Evolutionary conservation across 192 early-diverging fungal genomes (phyloP).

Genomic region (Coemansia sp.): DNA sequence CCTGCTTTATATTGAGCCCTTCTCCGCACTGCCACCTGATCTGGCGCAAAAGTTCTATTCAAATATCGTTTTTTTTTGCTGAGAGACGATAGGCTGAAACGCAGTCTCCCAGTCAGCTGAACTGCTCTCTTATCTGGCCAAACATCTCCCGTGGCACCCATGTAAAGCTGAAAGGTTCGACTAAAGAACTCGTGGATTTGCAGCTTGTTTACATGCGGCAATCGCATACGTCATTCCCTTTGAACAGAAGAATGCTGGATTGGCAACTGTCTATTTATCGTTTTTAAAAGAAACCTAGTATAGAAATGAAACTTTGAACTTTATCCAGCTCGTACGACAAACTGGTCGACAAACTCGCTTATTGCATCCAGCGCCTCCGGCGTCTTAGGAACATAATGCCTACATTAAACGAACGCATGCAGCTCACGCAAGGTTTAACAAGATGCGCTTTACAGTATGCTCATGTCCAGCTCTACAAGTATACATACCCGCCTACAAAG

Average conservation of each 20-base stretch:
- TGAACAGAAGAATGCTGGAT: neutral
- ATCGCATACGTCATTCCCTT: neutral
- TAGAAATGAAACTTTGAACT: neutral
- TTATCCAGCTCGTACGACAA: neutral
- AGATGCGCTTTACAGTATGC: neutral
- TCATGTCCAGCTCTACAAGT: neutral
- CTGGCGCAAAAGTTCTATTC: neutral
- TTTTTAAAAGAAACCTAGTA: neutral
- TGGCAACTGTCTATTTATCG: neutral
- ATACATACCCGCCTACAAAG: conserved; percentile 38
- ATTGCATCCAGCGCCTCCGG: conserved; percentile 19
- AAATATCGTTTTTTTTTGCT: neutral
- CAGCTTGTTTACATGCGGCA: neutral
- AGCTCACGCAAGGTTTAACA: neutral
- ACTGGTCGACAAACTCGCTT: conserved; percentile 24
- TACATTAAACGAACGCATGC: neutral
- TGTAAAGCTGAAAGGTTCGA: too few relatives aligned
- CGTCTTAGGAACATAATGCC: conserved; percentile 45
- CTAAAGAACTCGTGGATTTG: neutral
- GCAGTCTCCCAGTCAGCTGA: neutral
- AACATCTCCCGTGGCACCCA: neutral
- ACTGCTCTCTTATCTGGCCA: neutral
- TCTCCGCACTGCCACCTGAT: neutral
- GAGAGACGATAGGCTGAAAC: neutral
- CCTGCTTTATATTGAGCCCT: neutral